These are phyloP conservation scores for Ophiostoma ulmi DNA, from an alignment of 2,329 filamentous ascomycete species.

Conservation along the genomic window DNA sequence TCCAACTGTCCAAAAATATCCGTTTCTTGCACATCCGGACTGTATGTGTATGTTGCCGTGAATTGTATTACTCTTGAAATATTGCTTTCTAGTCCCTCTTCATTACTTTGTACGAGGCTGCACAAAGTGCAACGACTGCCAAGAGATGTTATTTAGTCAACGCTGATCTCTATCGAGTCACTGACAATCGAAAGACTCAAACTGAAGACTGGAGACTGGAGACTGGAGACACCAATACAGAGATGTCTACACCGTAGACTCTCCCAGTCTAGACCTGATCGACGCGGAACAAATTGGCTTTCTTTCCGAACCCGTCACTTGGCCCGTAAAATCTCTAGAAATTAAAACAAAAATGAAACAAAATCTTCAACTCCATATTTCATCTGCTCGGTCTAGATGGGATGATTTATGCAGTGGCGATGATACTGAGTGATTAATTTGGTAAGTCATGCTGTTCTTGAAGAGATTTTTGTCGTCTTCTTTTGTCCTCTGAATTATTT, in stretches of 20 bases:
- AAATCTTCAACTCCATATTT: neutral
- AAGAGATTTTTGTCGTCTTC: neutral
- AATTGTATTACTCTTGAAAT: neutral
- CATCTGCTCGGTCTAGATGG: neutral
- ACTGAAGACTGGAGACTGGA: too few relatives aligned
- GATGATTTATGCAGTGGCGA: neutral
- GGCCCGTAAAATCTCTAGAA: too few relatives aligned
- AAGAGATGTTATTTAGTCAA: neutral
- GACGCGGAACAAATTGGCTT: neutral
- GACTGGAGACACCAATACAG: too few relatives aligned
- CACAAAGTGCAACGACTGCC: slow-evolving; percentile 4
- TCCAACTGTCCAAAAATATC: neutral
- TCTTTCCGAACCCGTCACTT: neutral
- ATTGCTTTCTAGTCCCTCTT: too few relatives aligned
- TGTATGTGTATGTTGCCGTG: neutral
- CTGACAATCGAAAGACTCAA: too few relatives aligned
- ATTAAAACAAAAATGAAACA: too few relatives aligned
- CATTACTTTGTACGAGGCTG: neutral
- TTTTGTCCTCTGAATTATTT: neutral
- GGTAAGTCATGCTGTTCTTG: neutral
- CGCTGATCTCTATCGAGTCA: neutral
- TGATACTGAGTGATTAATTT: slow-evolving; percentile 6
- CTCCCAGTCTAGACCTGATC: neutral
- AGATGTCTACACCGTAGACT: neutral
- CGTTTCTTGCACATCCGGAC: neutral